Base-by-base conservation (phyloP, 176 grass and related monocot species). In the Carex kokanica region DNA sequence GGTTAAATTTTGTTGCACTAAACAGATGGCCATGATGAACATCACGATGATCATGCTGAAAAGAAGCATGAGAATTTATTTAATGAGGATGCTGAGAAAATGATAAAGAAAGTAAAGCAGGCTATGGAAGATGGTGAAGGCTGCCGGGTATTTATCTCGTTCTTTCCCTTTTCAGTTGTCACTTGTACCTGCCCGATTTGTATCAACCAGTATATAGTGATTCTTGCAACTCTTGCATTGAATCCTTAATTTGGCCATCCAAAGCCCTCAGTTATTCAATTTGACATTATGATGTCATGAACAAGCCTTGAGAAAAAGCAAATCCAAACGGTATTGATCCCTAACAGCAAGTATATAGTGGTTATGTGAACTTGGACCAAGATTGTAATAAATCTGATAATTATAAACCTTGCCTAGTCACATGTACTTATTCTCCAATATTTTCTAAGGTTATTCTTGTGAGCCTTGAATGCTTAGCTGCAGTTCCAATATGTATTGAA, bases 41-140 rank as follows among this genome's bases (percentile, higher is more conserved):
- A 99, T 85, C 86, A 89, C 21, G 89, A 90, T 40, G 92, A 98
- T n/a, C 74, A 72, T 55, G 75, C 85, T 70, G 21, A 90, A 71
- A 89, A 93, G 83, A 94, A 93, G 78, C 93, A 80, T 8, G 93
- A 93, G 31, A 88, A 93, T 63, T 84, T 84, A 49, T 91, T 91
- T 32, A 87, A 88, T 29, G 86, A 90, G 85, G 96, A 95, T 89
- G 89, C 92, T 79, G 93, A 99, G 38, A 93, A 95, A 89, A 92
- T 95, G 96, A 56, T 99, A 66, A 93, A 95, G 91, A 99, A 88
- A 86, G 96, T 93, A 64, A 95, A 95, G 88, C 82, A 89, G 16
- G 93, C 93, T 87, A 84, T 99, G 72, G 88, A 64, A 86, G 93
- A 99, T 89, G 89, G 93, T 57, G 96, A 99, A 95, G 96, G 96